These are phyloP conservation scores for Heliocybe sulcata DNA, from an alignment of 1,284 basidiomycete species.

Conservation along the genomic window DNA sequence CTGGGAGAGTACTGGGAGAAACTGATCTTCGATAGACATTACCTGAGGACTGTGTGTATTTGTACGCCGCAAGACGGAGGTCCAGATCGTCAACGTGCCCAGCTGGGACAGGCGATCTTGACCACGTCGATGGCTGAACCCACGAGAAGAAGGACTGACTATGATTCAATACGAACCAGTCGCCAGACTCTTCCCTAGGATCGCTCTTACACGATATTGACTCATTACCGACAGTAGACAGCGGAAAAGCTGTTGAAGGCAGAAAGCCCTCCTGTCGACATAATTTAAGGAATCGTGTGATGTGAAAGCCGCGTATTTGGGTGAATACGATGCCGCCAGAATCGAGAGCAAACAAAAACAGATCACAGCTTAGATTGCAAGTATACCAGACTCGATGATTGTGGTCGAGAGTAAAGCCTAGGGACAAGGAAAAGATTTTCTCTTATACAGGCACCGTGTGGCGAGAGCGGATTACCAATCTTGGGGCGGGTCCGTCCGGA, in stretches of 20 bases:
- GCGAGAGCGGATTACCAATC: not conserved
- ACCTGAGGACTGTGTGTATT: not conserved
- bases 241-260: constrained; percentile 13
- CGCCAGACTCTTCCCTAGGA: not conserved
- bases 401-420: not conserved
- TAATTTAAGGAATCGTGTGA: constrained; percentile 2
- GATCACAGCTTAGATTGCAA: not conserved
- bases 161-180: not conserved
- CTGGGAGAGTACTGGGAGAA: too few relatives aligned
- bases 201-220: constrained; percentile 56
- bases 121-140: not conserved
- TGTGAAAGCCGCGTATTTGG: not conserved
- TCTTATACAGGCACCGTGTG: not conserved
- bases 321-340: not conserved
- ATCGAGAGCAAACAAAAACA: not conserved
- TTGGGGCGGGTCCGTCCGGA: not conserved
- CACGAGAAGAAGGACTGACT: not conserved
- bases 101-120: not conserved
- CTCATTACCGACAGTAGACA: constrained; percentile 59
- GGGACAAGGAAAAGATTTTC: not conserved
- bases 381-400: not conserved
- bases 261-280: not conserved
- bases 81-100: not conserved
- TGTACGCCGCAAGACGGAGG: not conserved
- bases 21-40: too few relatives aligned